Conservation (phyloP, 1,139 yeast genomes). For the Suhomyces guaymorum region DNA sequence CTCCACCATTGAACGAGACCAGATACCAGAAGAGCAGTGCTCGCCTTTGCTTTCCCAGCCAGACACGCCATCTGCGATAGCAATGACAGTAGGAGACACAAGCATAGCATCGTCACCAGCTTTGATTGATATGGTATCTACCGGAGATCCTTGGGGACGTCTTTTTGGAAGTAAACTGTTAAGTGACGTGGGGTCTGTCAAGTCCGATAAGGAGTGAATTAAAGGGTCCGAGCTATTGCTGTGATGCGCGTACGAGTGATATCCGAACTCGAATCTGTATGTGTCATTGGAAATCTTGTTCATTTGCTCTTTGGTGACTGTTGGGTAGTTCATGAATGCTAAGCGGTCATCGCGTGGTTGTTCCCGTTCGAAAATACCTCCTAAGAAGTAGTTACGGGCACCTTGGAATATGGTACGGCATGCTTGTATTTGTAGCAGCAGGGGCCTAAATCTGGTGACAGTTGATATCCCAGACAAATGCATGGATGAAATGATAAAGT, state of each 20-base stretch:
- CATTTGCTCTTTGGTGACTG: conserved; percentile 45
- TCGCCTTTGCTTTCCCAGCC: conserved; percentile 54
- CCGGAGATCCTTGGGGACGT: conserved; percentile 55
- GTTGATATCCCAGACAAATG: not conserved
- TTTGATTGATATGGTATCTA: conserved; percentile 53
- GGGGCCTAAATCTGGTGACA: not conserved
- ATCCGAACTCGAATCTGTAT: conserved; percentile 47
- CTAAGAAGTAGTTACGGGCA: conserved; percentile 31
- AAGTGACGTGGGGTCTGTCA: conserved; percentile 51
- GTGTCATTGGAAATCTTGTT: conserved; percentile 37
- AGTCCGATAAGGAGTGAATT: conserved; percentile 52
- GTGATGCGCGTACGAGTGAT: conserved; percentile 53
- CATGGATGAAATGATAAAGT: not conserved
- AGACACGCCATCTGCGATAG: conserved; percentile 63
- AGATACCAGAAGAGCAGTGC: conserved; percentile 50
- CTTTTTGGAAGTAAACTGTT: conserved; percentile 52
- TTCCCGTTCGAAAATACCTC: conserved; percentile 20
- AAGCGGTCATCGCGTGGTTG: conserved; percentile 26
- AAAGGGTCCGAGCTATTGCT: conserved; percentile 40
- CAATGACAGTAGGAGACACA: conserved; percentile 55
- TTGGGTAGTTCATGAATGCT: conserved; percentile 46
- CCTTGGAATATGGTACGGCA: conserved; percentile 22
- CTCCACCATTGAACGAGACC: conserved; percentile 59
- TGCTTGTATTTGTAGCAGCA: not conserved
- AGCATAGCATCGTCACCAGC: conserved; percentile 68